phyloP scores from a whole-genome alignment of 129 eudicot species.

The Flaveria sonorensis region DNA sequence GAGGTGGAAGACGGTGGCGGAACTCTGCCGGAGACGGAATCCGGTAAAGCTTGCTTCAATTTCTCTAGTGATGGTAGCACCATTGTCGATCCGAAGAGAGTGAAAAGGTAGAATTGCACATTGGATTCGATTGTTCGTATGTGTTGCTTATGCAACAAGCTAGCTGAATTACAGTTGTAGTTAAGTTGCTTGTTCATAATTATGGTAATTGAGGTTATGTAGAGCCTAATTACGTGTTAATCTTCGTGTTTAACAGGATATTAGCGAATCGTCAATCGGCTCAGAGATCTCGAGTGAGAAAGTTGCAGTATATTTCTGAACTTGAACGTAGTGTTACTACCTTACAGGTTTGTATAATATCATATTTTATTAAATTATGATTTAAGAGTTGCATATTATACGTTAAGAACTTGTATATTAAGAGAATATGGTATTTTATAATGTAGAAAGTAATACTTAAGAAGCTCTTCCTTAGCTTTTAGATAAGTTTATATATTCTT shows the following conservation, averaged over 20 bases:
- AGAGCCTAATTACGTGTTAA: neutral
- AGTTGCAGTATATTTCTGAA: conserved; percentile 89
- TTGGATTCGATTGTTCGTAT: too few relatives aligned
- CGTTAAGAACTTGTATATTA: too few relatives aligned
- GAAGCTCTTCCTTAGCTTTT: too few relatives aligned
- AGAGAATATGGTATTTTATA: too few relatives aligned
- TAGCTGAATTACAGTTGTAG: neutral
- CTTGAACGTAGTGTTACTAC: conserved; percentile 90
- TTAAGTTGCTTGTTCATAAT: neutral
- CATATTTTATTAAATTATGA: neutral
- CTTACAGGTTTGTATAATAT: conserved; percentile 59
- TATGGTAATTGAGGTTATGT: conserved; percentile 12
- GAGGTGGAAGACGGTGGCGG: conserved; percentile 63
- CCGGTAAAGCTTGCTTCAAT: conserved; percentile 38
- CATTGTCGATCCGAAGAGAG: conserved; percentile 80
- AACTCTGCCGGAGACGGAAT: conserved; percentile 31
- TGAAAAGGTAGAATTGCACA: conserved; percentile 51
- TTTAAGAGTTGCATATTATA: too few relatives aligned
- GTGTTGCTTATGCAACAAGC: conserved; percentile 35
- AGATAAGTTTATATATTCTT: too few relatives aligned
- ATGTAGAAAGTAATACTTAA: too few relatives aligned
- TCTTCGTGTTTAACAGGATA: conserved; percentile 49
- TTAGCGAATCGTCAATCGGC: conserved; percentile 95
- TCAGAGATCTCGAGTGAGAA: conserved; percentile 91
- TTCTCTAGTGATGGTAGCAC: conserved; percentile 39